These are phyloP conservation scores for Sisymbrium altissimum DNA, from an alignment of 345 rosid genomes.

Conservation along the genomic window DNA sequence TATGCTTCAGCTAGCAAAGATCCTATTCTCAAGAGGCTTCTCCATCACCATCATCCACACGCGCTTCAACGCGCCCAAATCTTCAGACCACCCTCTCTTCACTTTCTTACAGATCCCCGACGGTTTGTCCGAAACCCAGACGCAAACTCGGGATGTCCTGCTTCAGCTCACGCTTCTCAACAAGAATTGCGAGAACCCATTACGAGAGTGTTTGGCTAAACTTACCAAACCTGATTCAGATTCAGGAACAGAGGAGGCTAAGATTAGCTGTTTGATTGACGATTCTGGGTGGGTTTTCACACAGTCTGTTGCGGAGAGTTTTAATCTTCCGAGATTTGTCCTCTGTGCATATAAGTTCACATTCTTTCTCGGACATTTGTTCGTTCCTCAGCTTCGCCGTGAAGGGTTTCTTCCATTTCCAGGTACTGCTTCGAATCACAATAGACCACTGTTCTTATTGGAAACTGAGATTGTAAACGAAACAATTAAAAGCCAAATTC, in stretches of 20 bases:
- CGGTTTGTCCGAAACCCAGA: slow-evolving; percentile 29
- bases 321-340: slow-evolving; percentile 21
- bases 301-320: slow-evolving; percentile 18
- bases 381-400: slow-evolving; percentile 29
- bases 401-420: slow-evolving; percentile 25
- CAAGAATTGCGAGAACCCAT: slow-evolving; percentile 12
- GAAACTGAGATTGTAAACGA: too few species aligned
- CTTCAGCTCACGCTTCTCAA: slow-evolving; percentile 30
- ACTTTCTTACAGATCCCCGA: slow-evolving; percentile 33
- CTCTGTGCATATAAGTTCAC: slow-evolving; percentile 27
- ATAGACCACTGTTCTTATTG: background rate
- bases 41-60: slow-evolving; percentile 51
- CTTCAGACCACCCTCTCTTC: slow-evolving; percentile 30
- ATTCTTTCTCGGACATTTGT: slow-evolving; percentile 23
- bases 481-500: background rate
- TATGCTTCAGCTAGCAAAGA: slow-evolving; percentile 63
- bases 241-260: slow-evolving; percentile 9
- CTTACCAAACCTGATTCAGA: background rate
- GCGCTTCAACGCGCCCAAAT: slow-evolving; percentile 35
- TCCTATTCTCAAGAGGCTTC: slow-evolving; percentile 43
- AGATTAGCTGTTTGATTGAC: slow-evolving; percentile 22
- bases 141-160: slow-evolving; percentile 21
- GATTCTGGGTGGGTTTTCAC: slow-evolving; percentile 34
- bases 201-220: slow-evolving; percentile 27
- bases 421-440: slow-evolving; percentile 8